Base-by-base conservation (phyloP, 805 yeast genomes). In the Metschnikowia similis region DNA sequence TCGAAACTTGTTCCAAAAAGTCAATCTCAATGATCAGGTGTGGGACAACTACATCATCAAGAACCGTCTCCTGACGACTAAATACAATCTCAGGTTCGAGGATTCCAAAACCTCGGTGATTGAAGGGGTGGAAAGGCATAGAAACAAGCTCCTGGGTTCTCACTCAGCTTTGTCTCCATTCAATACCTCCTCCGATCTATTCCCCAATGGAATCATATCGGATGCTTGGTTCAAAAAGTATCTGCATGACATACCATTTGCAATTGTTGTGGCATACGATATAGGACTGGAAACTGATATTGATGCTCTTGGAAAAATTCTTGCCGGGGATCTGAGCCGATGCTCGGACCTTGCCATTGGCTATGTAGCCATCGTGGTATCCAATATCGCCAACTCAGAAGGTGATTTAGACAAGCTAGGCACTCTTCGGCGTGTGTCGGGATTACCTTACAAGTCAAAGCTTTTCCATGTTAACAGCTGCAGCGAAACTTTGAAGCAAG, bases 21-120 rank as follows among this genome's bases (percentile, higher is more conserved):
- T 55, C 46, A 57, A 60, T 31, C 54, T 66, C 29, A 28, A 53
- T 8, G 53, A 55, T 36, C 55, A 49, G 30, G 48, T 55, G 6
- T 73, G 78, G 78, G 76, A 73, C 53, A 66, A 70, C 46, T 63
- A 62, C 31, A 66, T 73, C 17, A 60, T 73, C 40, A 66, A 62
- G 49, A 67, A 69, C 53, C 54, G 77, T 21, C 54, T 70, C 30
- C 70, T 64, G 66, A 66, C 56, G 36, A 54, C 60, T 26, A 70
- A 64, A 53, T 72, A 61, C 48, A 55, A 64, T n/a, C 58, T 72
- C 31, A 54, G 57, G 16, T 54, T 55, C 35, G 50, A 35, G 2
- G 50, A 50, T 9, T 16, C 45, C 7, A 55, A 45, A 42, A 34
- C 9, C 5, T 8, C 31, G 10, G 37, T 54, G 10, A 48, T 36